A percentile compares a stretch with the other conserved stretches of the same genome.
Evolutionary conservation across 345 rosid species (phyloP).

Genomic region (Ceriops tagal): DNA sequence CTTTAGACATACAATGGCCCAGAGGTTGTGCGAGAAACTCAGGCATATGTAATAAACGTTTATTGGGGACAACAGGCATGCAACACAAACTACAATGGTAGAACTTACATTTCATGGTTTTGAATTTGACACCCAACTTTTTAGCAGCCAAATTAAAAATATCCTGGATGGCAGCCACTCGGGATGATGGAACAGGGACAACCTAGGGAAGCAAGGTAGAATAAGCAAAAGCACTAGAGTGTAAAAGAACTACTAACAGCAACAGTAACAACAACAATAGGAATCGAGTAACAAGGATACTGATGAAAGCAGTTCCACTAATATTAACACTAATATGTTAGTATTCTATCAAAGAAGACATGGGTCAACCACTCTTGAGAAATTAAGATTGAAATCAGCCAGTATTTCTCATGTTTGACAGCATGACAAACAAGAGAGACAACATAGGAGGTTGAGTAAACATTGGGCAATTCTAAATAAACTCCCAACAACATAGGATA

Average conservation of each 20-base stretch:
- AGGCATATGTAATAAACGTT: background rate
- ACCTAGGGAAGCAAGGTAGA: conserved; percentile 34
- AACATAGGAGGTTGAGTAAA: too few relatives aligned
- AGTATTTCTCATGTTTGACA: too few relatives aligned
- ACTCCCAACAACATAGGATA: too few relatives aligned
- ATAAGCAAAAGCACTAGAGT: background rate
- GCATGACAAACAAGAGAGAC: too few relatives aligned
- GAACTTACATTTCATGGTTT: conserved; percentile 51
- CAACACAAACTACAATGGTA: background rate
- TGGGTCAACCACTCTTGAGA: too few relatives aligned
- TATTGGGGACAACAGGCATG: background rate
- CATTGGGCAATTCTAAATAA: too few relatives aligned
- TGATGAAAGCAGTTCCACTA: background rate
- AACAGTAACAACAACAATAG: background rate
- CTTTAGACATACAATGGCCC: background rate
- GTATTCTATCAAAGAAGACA: too few relatives aligned
- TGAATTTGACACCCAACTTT: conserved; percentile 79
- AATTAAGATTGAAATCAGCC: too few relatives aligned
- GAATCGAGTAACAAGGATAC: background rate
- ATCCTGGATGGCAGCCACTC: conserved; percentile 50
- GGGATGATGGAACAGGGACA: conserved; percentile 78
- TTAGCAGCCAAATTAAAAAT: conserved; percentile 78
- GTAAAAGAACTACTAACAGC: too few relatives aligned
- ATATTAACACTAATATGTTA: too few relatives aligned
- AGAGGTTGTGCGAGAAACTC: background rate